phyloP scores from a whole-genome alignment of 805 yeast species.

The Starmerella apis region DNA sequence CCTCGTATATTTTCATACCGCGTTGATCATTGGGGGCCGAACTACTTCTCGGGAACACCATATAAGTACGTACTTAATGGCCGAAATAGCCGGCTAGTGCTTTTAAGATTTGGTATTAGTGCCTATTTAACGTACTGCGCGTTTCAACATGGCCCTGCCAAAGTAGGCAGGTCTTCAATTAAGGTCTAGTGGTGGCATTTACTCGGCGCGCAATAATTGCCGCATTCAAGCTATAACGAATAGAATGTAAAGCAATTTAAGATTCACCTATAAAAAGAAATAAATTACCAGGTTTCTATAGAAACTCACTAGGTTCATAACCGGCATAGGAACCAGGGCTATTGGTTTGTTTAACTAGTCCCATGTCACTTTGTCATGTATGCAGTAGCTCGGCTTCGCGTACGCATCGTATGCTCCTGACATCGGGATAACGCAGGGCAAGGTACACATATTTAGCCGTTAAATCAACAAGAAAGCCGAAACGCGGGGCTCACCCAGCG shows the following conservation, averaged over 20 bases:
- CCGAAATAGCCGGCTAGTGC: neutral
- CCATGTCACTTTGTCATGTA: neutral
- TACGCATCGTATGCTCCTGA: constrained; percentile 5
- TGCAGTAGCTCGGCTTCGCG: neutral
- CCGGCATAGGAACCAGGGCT: neutral
- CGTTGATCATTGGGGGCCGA: neutral
- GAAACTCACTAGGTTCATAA: too few species aligned
- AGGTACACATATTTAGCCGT: neutral
- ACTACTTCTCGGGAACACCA: neutral
- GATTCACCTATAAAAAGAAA: too few species aligned
- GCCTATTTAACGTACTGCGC: neutral
- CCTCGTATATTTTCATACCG: constrained; percentile 16
- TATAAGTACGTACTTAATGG: neutral
- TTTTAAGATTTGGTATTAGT: neutral
- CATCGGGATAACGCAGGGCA: neutral
- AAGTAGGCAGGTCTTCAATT: neutral
- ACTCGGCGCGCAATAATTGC: too few species aligned
- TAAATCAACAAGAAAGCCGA: neutral
- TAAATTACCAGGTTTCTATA: too few species aligned
- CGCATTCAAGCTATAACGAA: too few species aligned
- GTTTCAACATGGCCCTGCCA: neutral
- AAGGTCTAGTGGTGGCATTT: too few species aligned
- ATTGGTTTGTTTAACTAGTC: neutral
- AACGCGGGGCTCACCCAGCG: neutral
- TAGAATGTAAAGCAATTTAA: too few species aligned